phyloP scores from a whole-genome alignment of 768 basidiomycete genomes.

The Tylopilus balloui region DNA sequence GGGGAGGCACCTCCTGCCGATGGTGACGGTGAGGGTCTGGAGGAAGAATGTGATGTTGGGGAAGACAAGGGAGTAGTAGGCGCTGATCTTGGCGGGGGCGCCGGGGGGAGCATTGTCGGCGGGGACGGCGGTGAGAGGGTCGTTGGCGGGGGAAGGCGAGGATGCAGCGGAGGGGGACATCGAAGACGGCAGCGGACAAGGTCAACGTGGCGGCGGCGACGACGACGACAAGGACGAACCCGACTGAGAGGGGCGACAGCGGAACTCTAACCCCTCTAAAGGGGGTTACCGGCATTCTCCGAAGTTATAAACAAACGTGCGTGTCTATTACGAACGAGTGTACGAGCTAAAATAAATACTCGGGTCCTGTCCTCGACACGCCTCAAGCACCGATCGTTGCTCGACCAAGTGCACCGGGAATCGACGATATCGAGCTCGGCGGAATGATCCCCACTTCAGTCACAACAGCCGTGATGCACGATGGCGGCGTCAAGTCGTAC shows the following conservation, averaged over 20 bases:
- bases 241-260: constrained; percentile 2
- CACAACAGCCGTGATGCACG: constrained; percentile 90
- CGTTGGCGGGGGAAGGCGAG: constrained; percentile 7
- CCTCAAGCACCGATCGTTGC: constrained; percentile 21
- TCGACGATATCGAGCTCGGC: constrained; percentile 83
- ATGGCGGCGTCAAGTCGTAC: constrained; percentile 92
- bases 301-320: constrained; percentile 20
- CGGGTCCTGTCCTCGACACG: not conserved
- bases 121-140: constrained; percentile 4
- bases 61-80: constrained; percentile 92
- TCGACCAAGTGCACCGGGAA: constrained; percentile 59
- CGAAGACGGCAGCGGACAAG: constrained; percentile 6
- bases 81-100: constrained; percentile 74
- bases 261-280: constrained; percentile 4
- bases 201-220: constrained; percentile 10
- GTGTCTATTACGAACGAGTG: not conserved
- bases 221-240: constrained; percentile 3
- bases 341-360: constrained; percentile 6
- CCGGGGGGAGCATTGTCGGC: constrained; percentile 11
- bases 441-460: constrained; percentile 97
- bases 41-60: constrained; percentile 96
- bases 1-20: constrained; percentile 82
- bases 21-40: constrained; percentile 89
- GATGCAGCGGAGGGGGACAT: constrained; percentile 24
- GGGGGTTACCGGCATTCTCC: constrained; percentile 15